A percentile compares a stretch with the other conserved stretches of the same genome.
phyloP scores from a whole-genome alignment of 177 flowering plant genomes.

The Tripterygium wilfordii region DNA sequence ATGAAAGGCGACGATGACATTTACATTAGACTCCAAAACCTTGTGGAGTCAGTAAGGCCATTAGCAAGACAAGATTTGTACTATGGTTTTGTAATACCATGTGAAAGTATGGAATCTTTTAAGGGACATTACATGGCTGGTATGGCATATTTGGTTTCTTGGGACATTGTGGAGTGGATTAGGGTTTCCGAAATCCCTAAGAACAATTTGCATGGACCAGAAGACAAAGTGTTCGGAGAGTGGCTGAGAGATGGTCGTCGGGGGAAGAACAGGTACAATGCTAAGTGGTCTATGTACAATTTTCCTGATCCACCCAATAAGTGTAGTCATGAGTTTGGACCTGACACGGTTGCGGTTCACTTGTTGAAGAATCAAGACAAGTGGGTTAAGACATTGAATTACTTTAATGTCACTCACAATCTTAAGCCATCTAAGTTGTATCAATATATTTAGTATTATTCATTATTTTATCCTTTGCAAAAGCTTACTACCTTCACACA shows the following conservation, averaged over 20 bases:
- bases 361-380: slow-evolving; percentile 54
- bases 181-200: slow-evolving; percentile 46
- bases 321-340: slow-evolving; percentile 72
- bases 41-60: slow-evolving; percentile 48
- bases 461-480: too few relatives aligned
- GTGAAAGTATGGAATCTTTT: slow-evolving; percentile 80
- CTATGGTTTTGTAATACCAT: slow-evolving; percentile 82
- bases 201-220: slow-evolving; percentile 60
- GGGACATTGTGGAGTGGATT: slow-evolving; percentile 89
- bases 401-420: slow-evolving; percentile 56
- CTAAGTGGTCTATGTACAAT: slow-evolving; percentile 82
- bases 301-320: slow-evolving; percentile 49
- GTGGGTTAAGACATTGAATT: slow-evolving; percentile 63
- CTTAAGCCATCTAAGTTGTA: slow-evolving; percentile 71
- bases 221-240: slow-evolving; percentile 63
- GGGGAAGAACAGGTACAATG: slow-evolving; percentile 64
- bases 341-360: slow-evolving; percentile 71
- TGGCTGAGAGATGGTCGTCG: slow-evolving; percentile 61
- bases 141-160: slow-evolving; percentile 79
- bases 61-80: slow-evolving; percentile 69
- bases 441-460: too few relatives aligned
- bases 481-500: too few relatives aligned
- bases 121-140: slow-evolving; percentile 71
- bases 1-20: slow-evolving; percentile 82
- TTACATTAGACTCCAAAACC: slow-evolving; percentile 40